A percentile compares a stretch with the other conserved stretches of the same genome.
These are phyloP conservation scores for Kodamaea derodonti DNA, from an alignment of 1,139 yeast genomes.

Conservation along the genomic window DNA sequence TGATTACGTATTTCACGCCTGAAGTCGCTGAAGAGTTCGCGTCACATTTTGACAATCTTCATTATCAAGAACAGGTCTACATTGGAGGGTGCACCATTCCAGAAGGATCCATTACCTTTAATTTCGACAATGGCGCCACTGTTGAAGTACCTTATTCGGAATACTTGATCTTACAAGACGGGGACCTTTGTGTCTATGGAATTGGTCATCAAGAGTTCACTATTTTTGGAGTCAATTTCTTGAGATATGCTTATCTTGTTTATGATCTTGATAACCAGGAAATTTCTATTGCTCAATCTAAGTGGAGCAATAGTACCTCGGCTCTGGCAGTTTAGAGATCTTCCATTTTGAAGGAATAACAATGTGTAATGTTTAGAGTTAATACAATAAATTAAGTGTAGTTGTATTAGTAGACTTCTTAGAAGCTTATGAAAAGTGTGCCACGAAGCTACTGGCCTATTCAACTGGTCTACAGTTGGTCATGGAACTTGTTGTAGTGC, in stretches of 20 bases:
- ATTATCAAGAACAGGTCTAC: neutral
- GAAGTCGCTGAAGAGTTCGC: slow-evolving; percentile 15
- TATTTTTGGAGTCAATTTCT: slow-evolving; percentile 16
- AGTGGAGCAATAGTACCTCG: too few species aligned
- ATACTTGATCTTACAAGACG: slow-evolving; percentile 16
- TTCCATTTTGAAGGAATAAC: too few species aligned
- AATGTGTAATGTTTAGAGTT: too few species aligned
- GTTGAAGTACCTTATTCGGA: slow-evolving; percentile 43
- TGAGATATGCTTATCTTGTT: slow-evolving; percentile 20
- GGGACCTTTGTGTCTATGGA: slow-evolving; percentile 3
- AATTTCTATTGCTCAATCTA: slow-evolving; percentile 19
- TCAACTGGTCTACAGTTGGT: too few species aligned
- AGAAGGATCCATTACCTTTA: slow-evolving; percentile 4
- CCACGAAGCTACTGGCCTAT: too few species aligned
- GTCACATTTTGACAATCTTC: neutral
- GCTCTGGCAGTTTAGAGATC: too few species aligned
- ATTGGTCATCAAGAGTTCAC: neutral
- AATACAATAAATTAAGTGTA: too few species aligned
- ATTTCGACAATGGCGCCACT: slow-evolving; percentile 5
- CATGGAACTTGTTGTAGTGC: too few species aligned
- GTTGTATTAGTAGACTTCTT: too few species aligned
- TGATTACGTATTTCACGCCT: slow-evolving; percentile 26
- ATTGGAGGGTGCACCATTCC: slow-evolving; percentile 1
- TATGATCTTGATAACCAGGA: slow-evolving; percentile 17
- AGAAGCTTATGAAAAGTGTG: too few species aligned